Evolutionary conservation across 345 rosid species (phyloP).

Genomic region (Physaria fendleri): DNA sequence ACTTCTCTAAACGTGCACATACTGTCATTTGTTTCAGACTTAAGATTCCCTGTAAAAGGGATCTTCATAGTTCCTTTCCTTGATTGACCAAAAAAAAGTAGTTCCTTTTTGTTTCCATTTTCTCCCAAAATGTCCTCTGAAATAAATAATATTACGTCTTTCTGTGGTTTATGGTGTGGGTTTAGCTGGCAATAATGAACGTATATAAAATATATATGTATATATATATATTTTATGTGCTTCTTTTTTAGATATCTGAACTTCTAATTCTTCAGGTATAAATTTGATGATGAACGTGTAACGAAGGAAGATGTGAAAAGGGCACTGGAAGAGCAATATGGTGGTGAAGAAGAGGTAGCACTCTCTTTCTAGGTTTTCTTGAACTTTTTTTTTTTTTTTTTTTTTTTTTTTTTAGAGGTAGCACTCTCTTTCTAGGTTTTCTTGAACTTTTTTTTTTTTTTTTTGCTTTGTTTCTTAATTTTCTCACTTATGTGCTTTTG

Average conservation of each 20-base stretch:
- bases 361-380: constrained; percentile 8
- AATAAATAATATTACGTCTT: neutral
- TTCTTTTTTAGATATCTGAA: constrained; percentile 6
- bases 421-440: constrained; percentile 9
- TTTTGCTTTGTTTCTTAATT: constrained; percentile 5
- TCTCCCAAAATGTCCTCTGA: neutral
- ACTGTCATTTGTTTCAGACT: neutral
- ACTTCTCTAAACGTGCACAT: neutral
- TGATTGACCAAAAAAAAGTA: too few relatives aligned
- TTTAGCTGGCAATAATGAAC: constrained; percentile 2
- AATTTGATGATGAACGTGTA: constrained; percentile 97
- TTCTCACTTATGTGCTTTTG: constrained; percentile 7
- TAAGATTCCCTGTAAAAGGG: constrained; percentile 2
- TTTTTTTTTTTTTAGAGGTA: constrained; percentile 48
- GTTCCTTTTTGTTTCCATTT: neutral
- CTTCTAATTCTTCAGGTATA: constrained; percentile 49
- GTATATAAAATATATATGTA: too few relatives aligned
- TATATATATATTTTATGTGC: neutral
- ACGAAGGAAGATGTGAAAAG: constrained; percentile 89
- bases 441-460: neutral
- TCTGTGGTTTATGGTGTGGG: constrained; percentile 5
- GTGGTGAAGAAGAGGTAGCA: constrained; percentile 98
- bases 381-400: neutral
- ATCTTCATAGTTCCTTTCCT: neutral
- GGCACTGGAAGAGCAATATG: constrained; percentile 97